Base-by-base conservation (phyloP, 805 yeast species). In the Yarrowia keelungensis region DNA sequence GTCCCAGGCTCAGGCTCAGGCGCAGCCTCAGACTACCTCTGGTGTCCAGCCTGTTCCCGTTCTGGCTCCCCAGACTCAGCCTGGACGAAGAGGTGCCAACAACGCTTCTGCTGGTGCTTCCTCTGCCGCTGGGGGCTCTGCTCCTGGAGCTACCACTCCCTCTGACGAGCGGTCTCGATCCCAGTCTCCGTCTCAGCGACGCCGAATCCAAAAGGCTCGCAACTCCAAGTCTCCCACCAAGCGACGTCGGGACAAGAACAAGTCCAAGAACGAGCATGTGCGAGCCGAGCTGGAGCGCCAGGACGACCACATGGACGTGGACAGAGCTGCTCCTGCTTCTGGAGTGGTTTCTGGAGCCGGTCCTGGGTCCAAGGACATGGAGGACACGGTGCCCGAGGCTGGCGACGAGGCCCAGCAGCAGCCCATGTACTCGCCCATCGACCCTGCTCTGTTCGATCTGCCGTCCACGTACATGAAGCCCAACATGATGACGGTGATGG, bases 401-500 rank as follows among this genome's bases (percentile, higher is more conserved):
- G n/a, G 8, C 8, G 62, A 59, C 35, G 39, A 15, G 10, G 15
- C 43, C 5, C 19, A 35, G n/a, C 43, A 70, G 36, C 49, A 62
- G 49, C 45, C 56, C 54, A 42, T 58, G 56, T 59, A 67, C 69
- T 26, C 43, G 39, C 56, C 67, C 68, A 59, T 66, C 42, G 50
- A 47, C 26, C 46, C 69, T 26, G 64, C 66, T 19, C 39, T 62
- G 61, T 54, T 42, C 35, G 53, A 54, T 15, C 26, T 56, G 49
- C 47, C 47, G 8, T 42, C 49, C 46, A 36, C 69, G 16, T 46
- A 67, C 56, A 46, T 62, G 68, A 49, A 51, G 45, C 67, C 67
- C 46, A 62, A 59, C 69, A 53, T 67, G 50, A 41, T 68, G 67
- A 62, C 67, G 39, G 67, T 62, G 32, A 62, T 62, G 67, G 67